phyloP scores from a whole-genome alignment of 2,329 filamentous ascomycete genomes.

The Zarea fungicola region DNA sequence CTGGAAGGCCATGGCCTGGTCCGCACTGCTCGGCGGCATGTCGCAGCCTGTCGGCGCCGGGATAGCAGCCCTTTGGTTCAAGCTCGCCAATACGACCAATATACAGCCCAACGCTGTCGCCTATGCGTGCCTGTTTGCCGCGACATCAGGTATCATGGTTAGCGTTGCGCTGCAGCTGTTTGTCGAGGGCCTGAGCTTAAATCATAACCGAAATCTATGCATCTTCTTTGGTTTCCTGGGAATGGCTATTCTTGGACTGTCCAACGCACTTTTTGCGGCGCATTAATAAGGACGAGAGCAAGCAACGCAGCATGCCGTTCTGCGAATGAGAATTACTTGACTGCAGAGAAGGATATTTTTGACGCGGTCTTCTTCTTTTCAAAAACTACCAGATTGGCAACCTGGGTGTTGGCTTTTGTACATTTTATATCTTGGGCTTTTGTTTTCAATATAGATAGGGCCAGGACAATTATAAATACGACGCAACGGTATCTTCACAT shows the following conservation, averaged over 20 bases:
- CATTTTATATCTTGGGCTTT: too few species aligned
- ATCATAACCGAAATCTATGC: slow-evolving; percentile 71
- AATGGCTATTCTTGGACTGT: slow-evolving; percentile 82
- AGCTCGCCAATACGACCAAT: slow-evolving; percentile 52
- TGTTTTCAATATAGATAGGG: too few species aligned
- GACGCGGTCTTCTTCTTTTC: too few species aligned
- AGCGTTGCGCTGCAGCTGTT: slow-evolving; percentile 88
- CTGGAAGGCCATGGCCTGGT: slow-evolving; percentile 77
- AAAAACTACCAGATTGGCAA: too few species aligned
- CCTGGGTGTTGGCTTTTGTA: too few species aligned
- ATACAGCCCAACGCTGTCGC: slow-evolving; percentile 48
- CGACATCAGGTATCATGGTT: slow-evolving; percentile 91
- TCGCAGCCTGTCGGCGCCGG: slow-evolving; percentile 83
- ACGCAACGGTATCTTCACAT: too few species aligned
- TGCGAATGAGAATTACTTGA: neutral
- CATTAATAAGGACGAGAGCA: slow-evolving; percentile 25
- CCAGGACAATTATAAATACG: too few species aligned
- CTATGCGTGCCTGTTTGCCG: slow-evolving; percentile 80
- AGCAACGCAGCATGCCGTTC: too few species aligned
- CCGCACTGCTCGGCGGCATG: slow-evolving; percentile 75
- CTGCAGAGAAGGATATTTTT: neutral
- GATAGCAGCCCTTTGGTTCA: slow-evolving; percentile 82
- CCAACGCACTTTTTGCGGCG: slow-evolving; percentile 71
- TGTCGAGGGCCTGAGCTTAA: slow-evolving; percentile 76
- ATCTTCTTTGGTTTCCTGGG: slow-evolving; percentile 77